phyloP scores from a whole-genome alignment of 768 basidiomycete species.

The Hemileccinum impolitum region DNA sequence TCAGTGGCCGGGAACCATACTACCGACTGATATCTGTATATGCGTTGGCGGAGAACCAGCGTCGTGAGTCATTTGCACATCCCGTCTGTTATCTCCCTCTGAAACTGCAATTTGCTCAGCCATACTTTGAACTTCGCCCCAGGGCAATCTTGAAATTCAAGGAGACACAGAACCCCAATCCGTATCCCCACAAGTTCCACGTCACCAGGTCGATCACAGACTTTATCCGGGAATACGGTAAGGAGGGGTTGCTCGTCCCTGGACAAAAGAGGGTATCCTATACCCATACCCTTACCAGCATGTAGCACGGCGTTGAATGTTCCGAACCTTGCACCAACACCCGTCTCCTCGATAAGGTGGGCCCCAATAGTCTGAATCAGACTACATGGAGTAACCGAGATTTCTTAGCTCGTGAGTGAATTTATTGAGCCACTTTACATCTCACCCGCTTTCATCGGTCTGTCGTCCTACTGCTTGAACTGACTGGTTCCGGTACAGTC shows the following conservation, averaged over 20 bases:
- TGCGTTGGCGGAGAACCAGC: no score
- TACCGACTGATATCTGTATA: no score
- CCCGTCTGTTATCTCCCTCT: background rate
- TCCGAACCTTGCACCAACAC: conserved; percentile 94
- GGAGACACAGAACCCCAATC: conserved; percentile 81
- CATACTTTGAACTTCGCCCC: conserved; percentile 95
- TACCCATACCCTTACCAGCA: background rate
- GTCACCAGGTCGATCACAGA: conserved; percentile 71
- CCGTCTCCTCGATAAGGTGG: conserved; percentile 89
- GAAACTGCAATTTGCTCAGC: conserved; percentile 43
- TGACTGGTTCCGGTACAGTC: conserved; percentile 42
- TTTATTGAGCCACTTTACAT: conserved; percentile 97
- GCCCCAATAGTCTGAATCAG: background rate
- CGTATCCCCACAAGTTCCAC: conserved; percentile 99
- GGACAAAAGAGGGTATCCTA: conserved; percentile 59
- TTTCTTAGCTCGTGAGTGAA: conserved; percentile 84
- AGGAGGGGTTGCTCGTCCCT: conserved; percentile 63
- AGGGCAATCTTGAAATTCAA: conserved; percentile 84
- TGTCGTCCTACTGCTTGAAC: conserved; percentile 8
- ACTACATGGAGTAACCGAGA: background rate
- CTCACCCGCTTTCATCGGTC: conserved; percentile 93
- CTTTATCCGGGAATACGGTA: conserved; percentile 73
- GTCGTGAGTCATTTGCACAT: conserved; percentile 50
- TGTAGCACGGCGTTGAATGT: conserved; percentile 92
- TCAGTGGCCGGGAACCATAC: no score